These are phyloP conservation scores for Phoma sp. DNA, from an alignment of 2,329 filamentous ascomycete genomes.

Conservation along the genomic window DNA sequence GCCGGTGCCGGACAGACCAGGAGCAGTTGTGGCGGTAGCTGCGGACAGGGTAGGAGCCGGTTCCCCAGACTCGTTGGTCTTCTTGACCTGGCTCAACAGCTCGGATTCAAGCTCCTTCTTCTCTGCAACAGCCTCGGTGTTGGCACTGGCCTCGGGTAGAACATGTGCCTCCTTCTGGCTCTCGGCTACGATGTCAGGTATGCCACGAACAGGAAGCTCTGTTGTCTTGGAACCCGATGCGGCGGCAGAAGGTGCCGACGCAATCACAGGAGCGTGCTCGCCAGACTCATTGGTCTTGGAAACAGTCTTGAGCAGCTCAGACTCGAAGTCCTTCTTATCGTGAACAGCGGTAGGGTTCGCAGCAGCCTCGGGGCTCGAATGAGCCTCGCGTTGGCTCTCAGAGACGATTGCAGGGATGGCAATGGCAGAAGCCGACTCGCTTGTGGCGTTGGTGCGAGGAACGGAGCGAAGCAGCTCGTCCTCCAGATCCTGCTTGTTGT, in stretches of 20 bases:
- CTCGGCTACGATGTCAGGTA: constrained; percentile 70
- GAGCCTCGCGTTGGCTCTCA: constrained; percentile 72
- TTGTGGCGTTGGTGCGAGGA: constrained; percentile 50
- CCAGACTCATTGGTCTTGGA: constrained; percentile 50
- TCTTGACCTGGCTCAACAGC: constrained; percentile 67
- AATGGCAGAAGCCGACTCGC: constrained; percentile 35
- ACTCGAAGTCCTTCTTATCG: constrained; percentile 74
- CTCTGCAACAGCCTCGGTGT: constrained; percentile 69
- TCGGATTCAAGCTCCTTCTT: constrained; percentile 76
- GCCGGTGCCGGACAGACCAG: constrained; percentile 13
- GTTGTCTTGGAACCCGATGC: constrained; percentile 17
- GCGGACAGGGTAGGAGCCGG: constrained; percentile 52
- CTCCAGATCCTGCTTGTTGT: constrained; percentile 74
- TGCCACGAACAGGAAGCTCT: constrained; percentile 44
- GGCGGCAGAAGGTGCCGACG: constrained; percentile 20
- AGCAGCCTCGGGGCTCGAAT: constrained; percentile 68
- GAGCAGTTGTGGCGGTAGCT: constrained; percentile 47
- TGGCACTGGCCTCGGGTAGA: constrained; percentile 69
- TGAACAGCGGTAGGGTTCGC: constrained; percentile 67
- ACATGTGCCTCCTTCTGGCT: constrained; percentile 71
- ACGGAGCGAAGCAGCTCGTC: constrained; percentile 63
- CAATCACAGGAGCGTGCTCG: constrained; percentile 38
- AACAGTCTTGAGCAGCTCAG: constrained; percentile 63
- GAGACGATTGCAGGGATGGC: constrained; percentile 66
- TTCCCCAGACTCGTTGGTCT: constrained; percentile 51